phyloP scores from a whole-genome alignment of 225 moss, liverwort and hornwort genomes.

The Bryoerythrophyllum caledonicum region DNA sequence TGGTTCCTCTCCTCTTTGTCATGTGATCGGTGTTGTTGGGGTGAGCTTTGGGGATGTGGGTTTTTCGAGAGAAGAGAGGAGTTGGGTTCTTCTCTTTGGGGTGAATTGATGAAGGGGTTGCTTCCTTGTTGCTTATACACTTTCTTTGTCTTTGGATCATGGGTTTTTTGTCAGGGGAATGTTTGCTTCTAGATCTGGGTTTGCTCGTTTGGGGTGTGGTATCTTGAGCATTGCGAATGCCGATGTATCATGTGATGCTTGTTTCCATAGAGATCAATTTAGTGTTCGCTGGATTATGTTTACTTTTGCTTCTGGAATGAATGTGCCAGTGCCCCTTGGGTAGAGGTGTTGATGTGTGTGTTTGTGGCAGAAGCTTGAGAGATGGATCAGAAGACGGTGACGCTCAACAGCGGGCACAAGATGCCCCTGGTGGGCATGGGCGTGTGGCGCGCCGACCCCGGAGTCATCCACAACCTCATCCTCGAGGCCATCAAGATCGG shows the following conservation, averaged over 20 bases:
- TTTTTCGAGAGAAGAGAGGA: neutral
- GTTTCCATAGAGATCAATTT: neutral
- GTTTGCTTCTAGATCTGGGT: neutral
- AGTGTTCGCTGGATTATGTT: neutral
- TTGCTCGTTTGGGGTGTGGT: neutral
- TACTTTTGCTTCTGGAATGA: neutral
- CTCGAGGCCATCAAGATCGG: conserved; percentile 81
- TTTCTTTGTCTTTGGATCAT: neutral
- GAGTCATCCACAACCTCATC: conserved; percentile 64
- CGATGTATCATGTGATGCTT: neutral
- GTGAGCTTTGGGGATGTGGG: neutral
- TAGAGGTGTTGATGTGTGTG: neutral
- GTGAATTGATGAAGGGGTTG: neutral
- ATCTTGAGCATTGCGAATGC: neutral
- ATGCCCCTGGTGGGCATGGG: conserved; percentile 84
- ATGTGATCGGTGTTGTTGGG: neutral
- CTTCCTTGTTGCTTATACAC: neutral
- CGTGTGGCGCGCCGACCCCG: conserved; percentile 87
- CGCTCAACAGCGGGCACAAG: conserved; percentile 66
- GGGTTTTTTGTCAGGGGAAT: neutral
- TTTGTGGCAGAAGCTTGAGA: conserved; percentile 18
- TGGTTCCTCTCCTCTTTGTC: too few species aligned
- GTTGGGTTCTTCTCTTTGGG: neutral
- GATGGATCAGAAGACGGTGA: conserved; percentile 48
- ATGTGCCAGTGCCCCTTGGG: neutral